phyloP scores from a whole-genome alignment of 495 filamentous ascomycete species.

The Clohesyomyces aquaticus region DNA sequence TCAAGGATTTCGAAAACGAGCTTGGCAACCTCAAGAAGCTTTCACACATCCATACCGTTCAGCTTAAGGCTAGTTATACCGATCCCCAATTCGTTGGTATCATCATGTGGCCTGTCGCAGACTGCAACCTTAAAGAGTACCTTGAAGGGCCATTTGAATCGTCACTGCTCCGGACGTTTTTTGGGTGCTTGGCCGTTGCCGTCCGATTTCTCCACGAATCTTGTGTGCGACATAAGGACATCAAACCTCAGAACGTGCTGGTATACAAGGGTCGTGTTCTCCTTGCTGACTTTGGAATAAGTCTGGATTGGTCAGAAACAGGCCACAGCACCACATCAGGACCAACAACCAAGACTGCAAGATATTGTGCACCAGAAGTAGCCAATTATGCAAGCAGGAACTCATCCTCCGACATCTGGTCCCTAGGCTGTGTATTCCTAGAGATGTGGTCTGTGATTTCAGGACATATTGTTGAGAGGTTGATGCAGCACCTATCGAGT shows the following conservation, averaged over 20 bases:
- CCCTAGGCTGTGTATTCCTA: constrained; percentile 1
- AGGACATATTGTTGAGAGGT: too few species aligned
- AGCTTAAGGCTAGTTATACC: constrained; percentile 21
- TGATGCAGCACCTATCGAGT: too few species aligned
- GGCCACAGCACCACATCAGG: neutral
- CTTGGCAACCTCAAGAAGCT: constrained; percentile 22
- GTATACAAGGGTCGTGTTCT: neutral
- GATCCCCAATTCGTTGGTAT: constrained; percentile 9
- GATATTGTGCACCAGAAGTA: constrained; percentile 1
- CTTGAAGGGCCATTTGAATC: neutral
- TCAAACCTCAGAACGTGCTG: neutral
- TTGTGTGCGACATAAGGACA: neutral
- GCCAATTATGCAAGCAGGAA: neutral
- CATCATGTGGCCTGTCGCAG: neutral
- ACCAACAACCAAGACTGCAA: neutral
- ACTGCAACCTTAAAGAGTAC: constrained; percentile 2
- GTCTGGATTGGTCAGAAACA: neutral
- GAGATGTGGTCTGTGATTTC: neutral
- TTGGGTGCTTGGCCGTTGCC: neutral
- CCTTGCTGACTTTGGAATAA: neutral
- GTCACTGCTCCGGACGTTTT: constrained; percentile 1
- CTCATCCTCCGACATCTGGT: constrained; percentile 1
- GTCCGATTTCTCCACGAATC: neutral
- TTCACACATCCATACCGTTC: constrained; percentile 13
- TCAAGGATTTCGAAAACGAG: constrained; percentile 13